These are phyloP conservation scores for Paramecium sexaurelia DNA, from an alignment of 73 alveolate species.

Conservation along the genomic window DNA sequence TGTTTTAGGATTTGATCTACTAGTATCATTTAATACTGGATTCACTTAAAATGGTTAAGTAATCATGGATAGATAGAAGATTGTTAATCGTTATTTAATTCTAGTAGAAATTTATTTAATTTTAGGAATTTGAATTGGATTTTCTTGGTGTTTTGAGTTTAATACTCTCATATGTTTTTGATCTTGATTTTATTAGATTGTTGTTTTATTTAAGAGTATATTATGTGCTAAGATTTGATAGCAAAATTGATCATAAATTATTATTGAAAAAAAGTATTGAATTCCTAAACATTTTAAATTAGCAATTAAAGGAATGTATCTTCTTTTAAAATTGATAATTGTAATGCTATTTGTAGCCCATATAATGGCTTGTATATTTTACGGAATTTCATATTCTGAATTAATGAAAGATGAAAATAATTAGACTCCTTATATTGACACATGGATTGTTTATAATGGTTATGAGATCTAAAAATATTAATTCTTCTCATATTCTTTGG, in stretches of 20 bases:
- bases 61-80: not conserved
- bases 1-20: not conserved
- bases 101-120: not conserved
- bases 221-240: not conserved
- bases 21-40: conserved; percentile 40
- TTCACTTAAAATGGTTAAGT: not conserved
- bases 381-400: not conserved
- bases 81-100: not conserved
- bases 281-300: not conserved
- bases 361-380: conserved; percentile 47
- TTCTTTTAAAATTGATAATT: not conserved
- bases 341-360: conserved; percentile 17
- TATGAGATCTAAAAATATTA: not conserved
- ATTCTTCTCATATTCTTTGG: not conserved
- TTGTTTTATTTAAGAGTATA: not conserved
- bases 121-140: conserved; percentile 47
- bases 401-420: not conserved
- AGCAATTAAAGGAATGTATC: not conserved
- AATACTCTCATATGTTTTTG: not conserved
- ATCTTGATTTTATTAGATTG: not conserved
- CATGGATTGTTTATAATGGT: conserved; percentile 10
- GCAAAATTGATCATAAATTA: not conserved
- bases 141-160: not conserved
- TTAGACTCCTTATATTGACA: not conserved
- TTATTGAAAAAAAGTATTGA: not conserved